phyloP scores from a whole-genome alignment of 495 filamentous ascomycete species.

The Copromyces sp. region DNA sequence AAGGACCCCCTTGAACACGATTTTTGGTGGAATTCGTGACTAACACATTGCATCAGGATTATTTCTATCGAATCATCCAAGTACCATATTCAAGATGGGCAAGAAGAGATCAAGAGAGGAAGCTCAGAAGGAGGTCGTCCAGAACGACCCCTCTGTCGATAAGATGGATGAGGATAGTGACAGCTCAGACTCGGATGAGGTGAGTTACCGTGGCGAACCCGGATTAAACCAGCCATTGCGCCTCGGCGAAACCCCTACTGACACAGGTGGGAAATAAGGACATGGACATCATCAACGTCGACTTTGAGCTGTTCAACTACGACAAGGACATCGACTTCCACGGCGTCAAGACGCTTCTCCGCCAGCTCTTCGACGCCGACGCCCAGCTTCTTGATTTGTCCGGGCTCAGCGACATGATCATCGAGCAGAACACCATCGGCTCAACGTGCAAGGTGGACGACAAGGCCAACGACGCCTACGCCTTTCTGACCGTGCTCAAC shows the following conservation, averaged over 20 bases:
- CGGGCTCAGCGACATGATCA: conserved; percentile 72
- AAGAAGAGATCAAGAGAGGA: conserved; percentile 40
- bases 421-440: conserved; percentile 79
- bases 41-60: background rate
- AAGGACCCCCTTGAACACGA: background rate
- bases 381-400: conserved; percentile 76
- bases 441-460: conserved; percentile 94
- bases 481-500: conserved; percentile 86
- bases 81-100: conserved; percentile 23
- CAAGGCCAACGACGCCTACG: conserved; percentile 88
- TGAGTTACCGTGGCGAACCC: conserved; percentile 22
- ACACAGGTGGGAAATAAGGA: conserved; percentile 35
- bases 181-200: conserved; percentile 27
- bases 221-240: background rate
- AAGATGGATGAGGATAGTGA: conserved; percentile 40
- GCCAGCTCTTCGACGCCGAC: conserved; percentile 91
- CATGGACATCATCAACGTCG: conserved; percentile 82
- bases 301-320: conserved; percentile 98
- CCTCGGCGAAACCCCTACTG: background rate
- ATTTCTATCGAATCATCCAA: background rate
- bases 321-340: conserved; percentile 87
- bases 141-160: conserved; percentile 28
- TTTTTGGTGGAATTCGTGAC: background rate
- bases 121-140: conserved; percentile 16
- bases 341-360: conserved; percentile 79